Evolutionary conservation across 495 filamentous ascomycete species (phyloP), one percentile per base, ranked within the genome.

Genomic region (Penicillium turbatum): DNA sequence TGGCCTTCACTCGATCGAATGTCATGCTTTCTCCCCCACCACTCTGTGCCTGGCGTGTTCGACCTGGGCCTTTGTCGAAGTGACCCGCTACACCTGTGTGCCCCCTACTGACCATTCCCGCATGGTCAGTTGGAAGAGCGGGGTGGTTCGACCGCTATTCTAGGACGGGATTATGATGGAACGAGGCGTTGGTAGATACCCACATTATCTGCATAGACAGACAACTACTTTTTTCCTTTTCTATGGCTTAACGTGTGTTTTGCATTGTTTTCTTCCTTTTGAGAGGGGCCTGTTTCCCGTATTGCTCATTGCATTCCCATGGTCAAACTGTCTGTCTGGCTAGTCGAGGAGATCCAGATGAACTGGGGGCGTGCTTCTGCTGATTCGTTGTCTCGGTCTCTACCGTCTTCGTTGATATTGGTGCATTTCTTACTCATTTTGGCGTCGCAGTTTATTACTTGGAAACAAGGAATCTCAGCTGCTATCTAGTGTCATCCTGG

Each of bases 141-240:
- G 55, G 62, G 54, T 42, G 53, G 40, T 50, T 65, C 62, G 64
- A 66, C 66, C 57, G 64, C 53, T 40, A 63, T 66, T 55, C 57
- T 49, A 61, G 64, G 65, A 66, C 61, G 61, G 72, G 67, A 73
- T 73, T 61, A 74, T 69, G 72, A 74, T 56, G 71, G 70, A 72
- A 73, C 69, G 72, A 69, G 72, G 74, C 72, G 72, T 76, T 75
- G 70, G 65, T 72, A 76, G 72, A 77, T 77, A 77, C 74, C 74
- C 74, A 37, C n/a, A 68, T 26, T 68, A 66, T 65, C 64, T 67
- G 63, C 67, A 70, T 70, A 68, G 66, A 59, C 61, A 65, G 64
- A 62, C 56, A 58, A 71, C 66, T 50, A 60, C 58, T 51, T 60
- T 68, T 45, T 66, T 56, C 59, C 68, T 50, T 53, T 58, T 61